Base-by-base conservation (phyloP, 345 rosid species). In the Geranium brycei region DNA sequence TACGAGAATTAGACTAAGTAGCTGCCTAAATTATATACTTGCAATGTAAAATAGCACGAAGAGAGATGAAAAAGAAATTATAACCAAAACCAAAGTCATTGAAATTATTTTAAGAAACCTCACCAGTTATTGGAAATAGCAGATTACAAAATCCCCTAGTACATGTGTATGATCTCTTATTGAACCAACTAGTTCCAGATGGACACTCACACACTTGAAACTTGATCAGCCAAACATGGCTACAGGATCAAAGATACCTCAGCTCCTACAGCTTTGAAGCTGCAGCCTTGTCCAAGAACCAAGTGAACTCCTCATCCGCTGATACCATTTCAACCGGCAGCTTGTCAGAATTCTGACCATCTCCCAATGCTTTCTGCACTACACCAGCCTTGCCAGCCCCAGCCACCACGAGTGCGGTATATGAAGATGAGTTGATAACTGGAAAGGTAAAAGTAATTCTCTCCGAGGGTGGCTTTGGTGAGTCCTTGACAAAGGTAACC, bases 391-490 rank as follows among this genome's bases (percentile, higher is more conserved):
- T 78, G 11, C 87, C 85, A 8, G 86, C 74, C 38, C 96, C 95
- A 0, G 82, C 78, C 17, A 87, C 82, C 53, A 87, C 91, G 8
- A 92, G 69, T 19, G 98, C 96, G 47, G 80, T 62, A 60, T 87
- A 66, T 7, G 85, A 85, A n/a, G 96, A 78, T 4, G 98, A 80
- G 78, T 89, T 89, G 76, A 89, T 87, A 2, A 84, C 93, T 0
- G 98, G 98, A 75, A 87, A 86, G 12, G 95, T 84, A 65, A 89
- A 82, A 0, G 95, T 92, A 68, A 89, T 89, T 71, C 96, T 85
- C 72, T 89, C 83, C 0, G 91, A 83, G 0, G 98, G 98, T 0
- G 88, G 96, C 73, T 89, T 87, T 0, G 95, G 95, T 1, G 95
- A 92, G 79, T 87, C 88, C 55, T 78, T 73, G 66, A 92, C 80